phyloP scores from a whole-genome alignment of 345 rosid genomes.

The Anastatica hierochuntica region DNA sequence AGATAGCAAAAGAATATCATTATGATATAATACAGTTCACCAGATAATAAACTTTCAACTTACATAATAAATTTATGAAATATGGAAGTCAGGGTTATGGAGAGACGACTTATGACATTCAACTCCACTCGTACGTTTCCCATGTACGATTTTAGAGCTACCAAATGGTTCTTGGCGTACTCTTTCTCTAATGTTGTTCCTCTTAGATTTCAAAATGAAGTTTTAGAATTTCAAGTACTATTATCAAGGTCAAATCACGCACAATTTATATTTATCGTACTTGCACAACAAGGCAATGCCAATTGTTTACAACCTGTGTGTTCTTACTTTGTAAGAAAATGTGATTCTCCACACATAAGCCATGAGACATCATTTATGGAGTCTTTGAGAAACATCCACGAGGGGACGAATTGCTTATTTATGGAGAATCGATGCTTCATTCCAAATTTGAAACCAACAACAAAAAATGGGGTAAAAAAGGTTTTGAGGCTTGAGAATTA shows the following conservation, averaged over 20 bases:
- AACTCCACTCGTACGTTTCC: conserved; percentile 56
- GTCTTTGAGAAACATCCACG: too few species aligned
- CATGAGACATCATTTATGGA: conserved; percentile 91
- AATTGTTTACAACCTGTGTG: background rate
- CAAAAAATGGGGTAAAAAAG: background rate
- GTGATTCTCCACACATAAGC: conserved; percentile 58
- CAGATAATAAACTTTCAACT: too few species aligned
- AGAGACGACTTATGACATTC: conserved; percentile 52
- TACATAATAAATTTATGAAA: background rate
- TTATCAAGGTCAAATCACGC: conserved; percentile 59
- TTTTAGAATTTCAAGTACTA: conserved; percentile 58
- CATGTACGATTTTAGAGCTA: conserved; percentile 62
- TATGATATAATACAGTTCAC: too few species aligned
- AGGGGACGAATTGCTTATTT: too few species aligned
- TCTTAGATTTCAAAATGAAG: conserved; percentile 65
- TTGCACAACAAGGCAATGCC: conserved; percentile 35
- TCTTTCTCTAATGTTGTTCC: conserved; percentile 55
- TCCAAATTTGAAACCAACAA: conserved; percentile 54
- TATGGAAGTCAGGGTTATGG: background rate
- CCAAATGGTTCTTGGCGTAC: conserved; percentile 56
- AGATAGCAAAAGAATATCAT: background rate
- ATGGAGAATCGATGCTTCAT: conserved; percentile 71
- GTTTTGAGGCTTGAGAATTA: background rate
- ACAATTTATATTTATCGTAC: conserved; percentile 72
- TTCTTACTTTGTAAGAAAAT: background rate